phyloP scores from a whole-genome alignment of 2,329 filamentous ascomycete genomes.

The Phialophora tarda region DNA sequence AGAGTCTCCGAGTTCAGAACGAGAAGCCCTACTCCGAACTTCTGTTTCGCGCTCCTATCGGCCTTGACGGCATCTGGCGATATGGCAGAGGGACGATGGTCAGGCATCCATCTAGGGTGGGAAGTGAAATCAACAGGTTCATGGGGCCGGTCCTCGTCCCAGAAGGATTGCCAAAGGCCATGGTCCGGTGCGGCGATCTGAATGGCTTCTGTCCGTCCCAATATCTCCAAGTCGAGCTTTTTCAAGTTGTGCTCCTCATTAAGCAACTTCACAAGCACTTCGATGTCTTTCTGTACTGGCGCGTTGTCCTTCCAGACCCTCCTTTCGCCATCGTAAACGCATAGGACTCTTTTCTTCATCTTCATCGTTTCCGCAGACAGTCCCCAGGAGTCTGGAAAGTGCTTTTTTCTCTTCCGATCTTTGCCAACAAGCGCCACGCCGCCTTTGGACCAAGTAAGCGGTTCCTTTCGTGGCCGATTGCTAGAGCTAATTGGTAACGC shows the following conservation, averaged over 20 bases:
- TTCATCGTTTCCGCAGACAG: conserved; percentile 92
- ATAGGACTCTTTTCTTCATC: conserved; percentile 95
- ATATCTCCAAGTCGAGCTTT: background rate
- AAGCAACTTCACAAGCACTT: background rate
- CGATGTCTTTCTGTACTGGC: background rate
- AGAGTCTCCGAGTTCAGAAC: background rate
- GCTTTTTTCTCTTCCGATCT: conserved; percentile 71
- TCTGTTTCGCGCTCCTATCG: background rate
- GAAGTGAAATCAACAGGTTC: background rate
- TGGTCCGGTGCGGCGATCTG: background rate
- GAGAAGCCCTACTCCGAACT: background rate
- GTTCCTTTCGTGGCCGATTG: background rate
- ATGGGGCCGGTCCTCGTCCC: background rate
- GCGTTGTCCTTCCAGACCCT: conserved; percentile 97
- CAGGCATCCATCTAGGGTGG: too few species aligned
- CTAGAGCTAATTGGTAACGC: background rate
- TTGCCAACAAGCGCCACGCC: background rate
- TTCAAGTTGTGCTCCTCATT: background rate
- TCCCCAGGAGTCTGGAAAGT: conserved; percentile 93
- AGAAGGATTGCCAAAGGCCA: background rate
- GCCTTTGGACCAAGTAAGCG: background rate
- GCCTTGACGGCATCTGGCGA: background rate
- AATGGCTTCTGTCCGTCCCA: background rate
- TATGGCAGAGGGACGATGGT: background rate
- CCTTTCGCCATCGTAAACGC: conserved; percentile 85